Base-by-base conservation (phyloP, 2,329 filamentous ascomycete species). In the Zasmidium cellare region DNA sequence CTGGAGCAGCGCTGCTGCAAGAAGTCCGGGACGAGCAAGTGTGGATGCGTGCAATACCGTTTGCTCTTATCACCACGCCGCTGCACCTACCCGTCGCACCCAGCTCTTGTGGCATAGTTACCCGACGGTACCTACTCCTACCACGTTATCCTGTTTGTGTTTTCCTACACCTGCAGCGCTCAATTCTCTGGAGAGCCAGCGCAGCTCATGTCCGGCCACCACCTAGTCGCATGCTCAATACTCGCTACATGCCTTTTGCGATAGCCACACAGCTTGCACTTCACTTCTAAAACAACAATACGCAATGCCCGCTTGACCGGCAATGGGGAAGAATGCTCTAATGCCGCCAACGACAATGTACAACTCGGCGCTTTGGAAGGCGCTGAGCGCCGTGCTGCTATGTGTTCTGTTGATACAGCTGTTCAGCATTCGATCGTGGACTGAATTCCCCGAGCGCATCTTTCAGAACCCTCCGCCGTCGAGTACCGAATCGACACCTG, bases 361-460 rank as follows among this genome's bases (percentile, higher is more conserved):
- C 45, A 52, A 60, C 20, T 59, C 57, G 16, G 53, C 49, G 12
- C 55, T 63, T 23, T 65, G 63, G 63, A 63, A 63, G 45, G 52
- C 53, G 9, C 38, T 65, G 18, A 58, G 58, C 12, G 63, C 56
- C 24, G 31, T 61, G 25, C 63, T 65, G 12, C 48, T 63, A 23
- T 51, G 61, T 20, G 57, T 55, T 50, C 12, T 65, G 7, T 31
- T 65, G 19, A 38, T 61, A n/a, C 63, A 65, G 53, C 63, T 60
- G 20, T 61, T 60, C 48, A 46, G 53, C 24, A 41, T 47, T 24
- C 38, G 45, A 20, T 44, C 54, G 11, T 41, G 35, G 35, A 3
- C 35, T n/a, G 46, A 51, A 22, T 46, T 25, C 5, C 51, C 46
- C 5, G 31, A 51, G 24, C 47, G 48, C 46, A 51, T 41, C 47